Evolutionary conservation across 2,329 filamentous ascomycete genomes (phyloP), one percentile per base, ranked within the genome.

Genomic region (Aspergillus bombycis): DNA sequence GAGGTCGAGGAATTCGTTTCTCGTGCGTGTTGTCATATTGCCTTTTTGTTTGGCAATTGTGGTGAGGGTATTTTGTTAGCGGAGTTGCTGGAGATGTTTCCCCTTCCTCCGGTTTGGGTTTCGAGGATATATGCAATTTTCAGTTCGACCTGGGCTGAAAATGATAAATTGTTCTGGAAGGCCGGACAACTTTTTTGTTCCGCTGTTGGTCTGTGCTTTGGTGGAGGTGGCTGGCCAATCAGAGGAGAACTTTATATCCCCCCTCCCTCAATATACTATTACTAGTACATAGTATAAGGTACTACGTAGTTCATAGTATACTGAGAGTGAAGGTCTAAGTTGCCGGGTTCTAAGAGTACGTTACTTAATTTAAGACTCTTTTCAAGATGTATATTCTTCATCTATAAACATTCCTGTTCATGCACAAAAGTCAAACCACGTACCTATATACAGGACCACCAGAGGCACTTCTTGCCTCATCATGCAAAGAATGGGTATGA

Each of bases 1-100:
- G 36, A 79, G 70, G 45, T 79, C 78, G 12, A 80, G 67, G 57
- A 77, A 79, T 36, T 80, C 77, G 62, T 78, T 78, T 26, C 74
- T 71, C 60, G 77, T 79, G 53, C 75, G 75, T 34, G 73, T 75
- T 28, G 77, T 72, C 78, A 80, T 79, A 43, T 54, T 71, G 64
- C 19, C 7, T 2, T 32, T 36, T 36, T 7, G 3, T 50, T 12
- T 60, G 34, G 3, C 16, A 41, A 41, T 41, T 10, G 21, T 21
- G 10, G 45, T 28, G 45, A 26, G 45, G 12, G 21, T 19, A 16
- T 2, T 23, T 23, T 23, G n/a, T 12, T 46, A 2, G 23, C 3
- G 36, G 38, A 11, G 62, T 12, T 32, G 46, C 26, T 52, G 16
- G 9, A 23, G 58, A 46, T 21, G 58, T 65, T 53, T 12, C 23